Evolutionary conservation across 306 rosid species (phyloP).

Genomic region (Dryas alaskensis): DNA sequence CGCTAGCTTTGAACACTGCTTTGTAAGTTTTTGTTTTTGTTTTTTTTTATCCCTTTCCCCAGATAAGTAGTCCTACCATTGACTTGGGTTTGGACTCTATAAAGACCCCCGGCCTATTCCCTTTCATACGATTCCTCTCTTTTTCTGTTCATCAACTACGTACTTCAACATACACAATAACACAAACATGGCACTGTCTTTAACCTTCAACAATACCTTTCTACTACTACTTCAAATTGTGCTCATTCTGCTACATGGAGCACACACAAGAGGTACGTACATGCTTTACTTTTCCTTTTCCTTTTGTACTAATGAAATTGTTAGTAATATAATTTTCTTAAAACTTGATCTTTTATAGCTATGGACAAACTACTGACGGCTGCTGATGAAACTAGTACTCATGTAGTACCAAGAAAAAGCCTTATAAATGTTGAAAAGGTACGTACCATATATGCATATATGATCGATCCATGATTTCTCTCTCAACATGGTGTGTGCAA

Average conservation of each 20-base stretch:
- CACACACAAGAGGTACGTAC: slow-evolving; percentile 35
- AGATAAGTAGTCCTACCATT: slow-evolving; percentile 21
- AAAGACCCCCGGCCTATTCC: slow-evolving; percentile 16
- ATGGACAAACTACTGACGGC: not conserved
- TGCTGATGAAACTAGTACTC: not conserved
- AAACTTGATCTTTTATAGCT: not conserved
- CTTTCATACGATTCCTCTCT: slow-evolving; percentile 28
- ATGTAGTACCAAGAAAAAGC: slow-evolving; percentile 7
- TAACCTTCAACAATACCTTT: slow-evolving; percentile 28
- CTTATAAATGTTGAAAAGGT: slow-evolving; percentile 30
- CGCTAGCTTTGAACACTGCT: slow-evolving; percentile 16
- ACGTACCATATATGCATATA: not conserved
- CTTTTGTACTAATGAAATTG: too few relatives aligned
- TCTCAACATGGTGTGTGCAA: too few relatives aligned
- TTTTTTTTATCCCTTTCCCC: not conserved
- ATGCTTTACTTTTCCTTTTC: too few relatives aligned
- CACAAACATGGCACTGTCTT: slow-evolving; percentile 35
- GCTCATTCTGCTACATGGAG: slow-evolving; percentile 30
- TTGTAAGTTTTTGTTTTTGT: not conserved
- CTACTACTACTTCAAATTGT: slow-evolving; percentile 7
- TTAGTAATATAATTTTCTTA: too few relatives aligned
- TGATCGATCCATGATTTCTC: too few relatives aligned
- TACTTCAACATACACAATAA: slow-evolving; percentile 1
- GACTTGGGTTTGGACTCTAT: slow-evolving; percentile 36
- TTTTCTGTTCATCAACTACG: slow-evolving; percentile 10